phyloP scores from a whole-genome alignment of 2,329 filamentous ascomycete species.

The Lasiodiplodia sp. region DNA sequence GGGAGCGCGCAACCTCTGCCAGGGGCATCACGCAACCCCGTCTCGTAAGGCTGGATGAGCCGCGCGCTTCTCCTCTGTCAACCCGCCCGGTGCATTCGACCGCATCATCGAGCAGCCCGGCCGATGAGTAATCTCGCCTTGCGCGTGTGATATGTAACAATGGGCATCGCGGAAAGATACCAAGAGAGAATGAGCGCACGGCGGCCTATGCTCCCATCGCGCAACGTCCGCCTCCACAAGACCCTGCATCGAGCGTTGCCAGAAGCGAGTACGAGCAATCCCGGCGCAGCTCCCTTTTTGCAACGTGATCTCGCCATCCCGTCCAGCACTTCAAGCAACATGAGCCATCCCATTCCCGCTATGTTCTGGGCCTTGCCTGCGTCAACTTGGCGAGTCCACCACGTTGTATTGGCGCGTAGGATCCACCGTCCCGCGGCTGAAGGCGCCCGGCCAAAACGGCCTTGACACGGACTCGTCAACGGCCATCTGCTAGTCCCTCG shows the following conservation, averaged over 20 bases:
- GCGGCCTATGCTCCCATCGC: constrained; percentile 4
- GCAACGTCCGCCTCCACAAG: constrained; percentile 13
- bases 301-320: constrained; percentile 20
- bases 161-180: neutral
- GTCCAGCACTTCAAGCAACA: neutral
- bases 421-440: constrained; percentile 14
- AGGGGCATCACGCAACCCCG: neutral
- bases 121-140: constrained; percentile 7
- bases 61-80: constrained; percentile 17
- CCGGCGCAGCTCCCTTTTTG: neutral
- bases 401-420: constrained; percentile 26
- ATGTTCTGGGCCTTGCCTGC: constrained; percentile 5
- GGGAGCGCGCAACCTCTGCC: constrained; percentile 11
- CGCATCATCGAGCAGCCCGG: constrained; percentile 18
- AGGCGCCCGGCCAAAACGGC: neutral
- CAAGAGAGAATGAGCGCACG: neutral
- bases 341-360: neutral
- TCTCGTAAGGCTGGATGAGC: constrained; percentile 21
- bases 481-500: no score
- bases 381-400: neutral
- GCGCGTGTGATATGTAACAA: neutral
- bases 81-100: neutral
- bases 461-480: constrained; percentile 6
- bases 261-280: constrained; percentile 20
- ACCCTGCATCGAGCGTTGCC: constrained; percentile 25